Evolutionary conservation across 345 rosid genomes (phyloP), one percentile per base, ranked within the genome.

Genomic region (Angophora floribunda): DNA sequence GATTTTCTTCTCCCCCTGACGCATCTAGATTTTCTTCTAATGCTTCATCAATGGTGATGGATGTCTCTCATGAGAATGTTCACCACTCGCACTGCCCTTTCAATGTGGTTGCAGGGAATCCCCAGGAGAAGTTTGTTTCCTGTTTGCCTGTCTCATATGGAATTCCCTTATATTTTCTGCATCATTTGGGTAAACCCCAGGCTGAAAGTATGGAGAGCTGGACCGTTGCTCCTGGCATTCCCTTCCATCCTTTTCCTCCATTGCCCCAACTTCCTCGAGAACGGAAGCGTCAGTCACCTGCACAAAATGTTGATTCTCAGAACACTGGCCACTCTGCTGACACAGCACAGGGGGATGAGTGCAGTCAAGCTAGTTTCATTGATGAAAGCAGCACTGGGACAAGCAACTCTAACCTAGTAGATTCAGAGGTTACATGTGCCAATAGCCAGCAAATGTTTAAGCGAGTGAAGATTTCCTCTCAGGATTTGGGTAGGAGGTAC

Each of bases 191-290:
- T 28, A 92, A 94, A 80, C 93, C 94, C 14, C 86, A 88, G 88
- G 91, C 91, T 86, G 96, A 93, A 86, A 91, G 87, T 82, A 86
- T 80, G 5, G 94, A 88, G 70, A 89, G 92, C 90, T 97, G 99
- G 99, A 90, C 87, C 65, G 86, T 94, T 89, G 99, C 97, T 92
- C 99, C 99, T 9, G 97, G 99, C 87, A 88, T 96, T 89, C 96
- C 98, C 85, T 97, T 97, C 91, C 91, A 90, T 88, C 99, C 99
- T 32, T 98, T 95, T 91, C 99, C 99, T 49, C 99, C 99, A 53
- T 88, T 95, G 82, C 99, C 99, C 7, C 94, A 95, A 87, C 79
- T 88, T 88, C 94, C 98, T 87, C 91, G 88, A 21, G 85, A 87
- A 26, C 92, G 87, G 90, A 92, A 92, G 90, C 93, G 89, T 57